Conservation (phyloP, 2,329 filamentous ascomycete species). For the Lithohypha guttulata region DNA sequence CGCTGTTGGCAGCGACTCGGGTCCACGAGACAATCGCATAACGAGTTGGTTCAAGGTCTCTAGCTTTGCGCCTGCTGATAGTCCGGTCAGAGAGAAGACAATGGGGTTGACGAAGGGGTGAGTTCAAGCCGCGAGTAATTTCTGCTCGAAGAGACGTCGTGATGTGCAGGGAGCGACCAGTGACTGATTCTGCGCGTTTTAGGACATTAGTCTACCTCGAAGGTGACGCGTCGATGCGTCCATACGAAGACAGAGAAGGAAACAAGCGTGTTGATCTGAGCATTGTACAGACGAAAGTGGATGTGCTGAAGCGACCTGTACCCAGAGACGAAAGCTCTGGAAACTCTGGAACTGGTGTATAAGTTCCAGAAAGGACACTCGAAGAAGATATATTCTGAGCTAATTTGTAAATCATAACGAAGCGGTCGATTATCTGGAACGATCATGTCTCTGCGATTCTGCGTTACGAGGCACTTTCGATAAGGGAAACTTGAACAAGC, state of each 20-base stretch:
- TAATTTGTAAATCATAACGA: no score
- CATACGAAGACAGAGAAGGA: constrained; percentile 59
- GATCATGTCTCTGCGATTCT: constrained; percentile 2
- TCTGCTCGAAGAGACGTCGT: no score
- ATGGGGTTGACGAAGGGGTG: constrained; percentile 74
- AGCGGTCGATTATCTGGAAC: constrained; percentile 5
- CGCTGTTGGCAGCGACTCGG: constrained; percentile 58
- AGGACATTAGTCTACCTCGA: constrained; percentile 76
- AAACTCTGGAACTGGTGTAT: background rate
- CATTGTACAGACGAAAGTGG: constrained; percentile 65
- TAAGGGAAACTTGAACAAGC: no score
- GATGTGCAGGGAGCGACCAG: background rate
- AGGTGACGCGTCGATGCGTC: constrained; percentile 61
- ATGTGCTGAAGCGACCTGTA: constrained; percentile 20
- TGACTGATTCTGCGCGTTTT: constrained; percentile 6
- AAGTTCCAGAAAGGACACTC: no score
- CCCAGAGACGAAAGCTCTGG: constrained; percentile 10
- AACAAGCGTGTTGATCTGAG: constrained; percentile 49
- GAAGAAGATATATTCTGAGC: no score
- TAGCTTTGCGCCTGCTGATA: constrained; percentile 56
- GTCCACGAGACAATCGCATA: constrained; percentile 57
- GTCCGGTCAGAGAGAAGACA: constrained; percentile 59
- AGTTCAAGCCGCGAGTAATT: constrained; percentile 29
- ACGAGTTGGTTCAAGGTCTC: constrained; percentile 79
- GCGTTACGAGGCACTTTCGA: constrained; percentile 3